Base-by-base conservation (phyloP, 2,329 filamentous ascomycete species). In the Ceratocystis lukuohia region DNA sequence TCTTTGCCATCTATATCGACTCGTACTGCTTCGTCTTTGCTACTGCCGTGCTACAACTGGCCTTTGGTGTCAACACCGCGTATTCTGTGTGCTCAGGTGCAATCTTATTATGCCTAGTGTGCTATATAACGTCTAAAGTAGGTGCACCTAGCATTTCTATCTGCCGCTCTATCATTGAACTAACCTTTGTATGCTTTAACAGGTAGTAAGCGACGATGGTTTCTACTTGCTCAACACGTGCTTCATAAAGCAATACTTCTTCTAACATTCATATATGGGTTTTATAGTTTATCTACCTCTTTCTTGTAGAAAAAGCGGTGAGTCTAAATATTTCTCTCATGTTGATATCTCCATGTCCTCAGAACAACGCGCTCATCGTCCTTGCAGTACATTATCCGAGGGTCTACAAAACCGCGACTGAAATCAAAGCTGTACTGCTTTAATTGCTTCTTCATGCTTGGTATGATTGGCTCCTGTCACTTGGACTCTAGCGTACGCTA, bases 91-190 rank as follows among this genome's bases (percentile, higher is more conserved):
- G 84, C 71, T 79, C 82, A 57, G 78, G 80, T 5, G 82, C 83
- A 5, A 84, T 87, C 50, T 69, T 86, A 5, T 75, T 87, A 0
- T 87, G 84, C 71, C 76, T 87, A 1, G 74, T 80, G 5, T 86
- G 80, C 69, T 87, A 87, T 70, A 77, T 87, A 64, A 82, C 82
- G 1, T 85, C 84, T 2, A 87, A 88, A 75, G 80, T 86, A 64
- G 67, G 72, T 70, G 48, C 10, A 25, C 65, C 37, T 7, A 10
- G 33, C 20, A 10, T 30, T 2, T 15, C 5, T 1, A 33, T 20
- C 5, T 37, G 15, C 48, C 8, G 25, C 20, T 53, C 20, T 53
- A 53, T 28, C 46, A 48, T 59, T 12, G 15, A 41, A 59, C 33
- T 65, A 62, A 67, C 20, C 20, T 20, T 45, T 48, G 15, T 44